Percentiles rank a stretch among this genome's conserved stretches.
Evolutionary conservation across 305 asterid genomes (phyloP).

Genomic region (Andrographis paniculata): DNA sequence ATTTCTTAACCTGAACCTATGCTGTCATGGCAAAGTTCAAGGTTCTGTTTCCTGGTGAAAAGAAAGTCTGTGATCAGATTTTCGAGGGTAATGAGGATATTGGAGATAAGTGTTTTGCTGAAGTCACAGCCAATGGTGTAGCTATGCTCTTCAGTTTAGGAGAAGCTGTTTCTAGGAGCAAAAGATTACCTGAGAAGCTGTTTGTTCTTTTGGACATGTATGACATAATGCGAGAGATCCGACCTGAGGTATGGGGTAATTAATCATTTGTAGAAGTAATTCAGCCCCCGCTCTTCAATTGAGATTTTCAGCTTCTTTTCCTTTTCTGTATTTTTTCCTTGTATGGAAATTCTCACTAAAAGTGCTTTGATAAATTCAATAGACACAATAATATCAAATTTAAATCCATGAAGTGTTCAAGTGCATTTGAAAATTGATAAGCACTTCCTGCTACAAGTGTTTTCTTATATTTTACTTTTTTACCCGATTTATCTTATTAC

Average conservation of each 20-base stretch:
- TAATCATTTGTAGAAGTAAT: neutral
- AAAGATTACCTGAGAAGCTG: slow-evolving; percentile 86
- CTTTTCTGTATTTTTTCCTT: too few relatives aligned
- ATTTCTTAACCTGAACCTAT: slow-evolving; percentile 13
- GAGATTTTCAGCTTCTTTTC: too few relatives aligned
- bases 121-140: slow-evolving; percentile 59
- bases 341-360: too few relatives aligned
- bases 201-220: slow-evolving; percentile 97
- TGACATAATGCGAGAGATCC: slow-evolving; percentile 94
- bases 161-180: slow-evolving; percentile 91
- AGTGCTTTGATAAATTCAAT: too few relatives aligned
- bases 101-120: slow-evolving; percentile 82
- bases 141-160: slow-evolving; percentile 83
- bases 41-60: slow-evolving; percentile 79
- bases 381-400: too few relatives aligned
- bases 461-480: slow-evolving; percentile 4
- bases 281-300: too few relatives aligned
- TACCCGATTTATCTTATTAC: slow-evolving; percentile 13
- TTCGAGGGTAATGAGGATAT: slow-evolving; percentile 56
- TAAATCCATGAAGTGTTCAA: too few relatives aligned
- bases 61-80: slow-evolving; percentile 71
- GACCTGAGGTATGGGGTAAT: slow-evolving; percentile 53
- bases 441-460: neutral
- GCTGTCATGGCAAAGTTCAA: slow-evolving; percentile 48
- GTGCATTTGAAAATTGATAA: too few relatives aligned